Evolutionary conservation across 257 asterid species (phyloP), one percentile per base, ranked within the genome.

Genomic region (Solanum boliviense): DNA sequence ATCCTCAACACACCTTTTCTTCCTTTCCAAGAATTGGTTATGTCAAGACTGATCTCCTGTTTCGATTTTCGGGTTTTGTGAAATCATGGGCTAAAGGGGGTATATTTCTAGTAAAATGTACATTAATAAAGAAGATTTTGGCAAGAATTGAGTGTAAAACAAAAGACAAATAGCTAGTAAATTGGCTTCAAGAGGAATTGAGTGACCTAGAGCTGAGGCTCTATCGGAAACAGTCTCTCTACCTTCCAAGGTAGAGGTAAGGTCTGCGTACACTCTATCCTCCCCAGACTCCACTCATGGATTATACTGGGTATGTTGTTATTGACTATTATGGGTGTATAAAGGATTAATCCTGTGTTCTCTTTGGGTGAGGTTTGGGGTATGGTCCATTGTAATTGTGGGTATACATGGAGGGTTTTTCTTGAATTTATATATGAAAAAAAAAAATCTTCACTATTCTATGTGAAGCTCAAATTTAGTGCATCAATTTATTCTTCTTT

Each of bases 51-150:
- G 34, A 4, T 88, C 48, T 86, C 27, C 21, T 86, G 29, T 86
- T 72, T 86, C 35, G n/a, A 70, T 44, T 68, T 70, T 58, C 25
- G 71, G 84, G n/a, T 44, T 86, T 41, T 72, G 31, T 13, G 84
- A 38, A 7, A 39, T 79, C 70, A 27, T 23, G 83, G 39, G 48
- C 41, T 86, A 7, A 86, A 74, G 84, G 91, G 84, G 91, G 90
- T 91, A 89, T 90, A 92, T 90, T 88, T 89, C 86, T 86, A 82
- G 70, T 92, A 88, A 90, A 89, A 81, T 93, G 94, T 92, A 93
- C 89, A 94, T 92, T 93, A 88, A 89, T 83, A 87, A 86, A 25
- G 85, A 81, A 29, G 68, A 85, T 85, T 84, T 62, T 62, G 78
- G 62, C 81, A 38, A 21, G 78, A 38, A 84, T 62, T 41, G 79